Conservation (phyloP, 208 protist species). For the Acanthamoeba triangularis region DNA sequence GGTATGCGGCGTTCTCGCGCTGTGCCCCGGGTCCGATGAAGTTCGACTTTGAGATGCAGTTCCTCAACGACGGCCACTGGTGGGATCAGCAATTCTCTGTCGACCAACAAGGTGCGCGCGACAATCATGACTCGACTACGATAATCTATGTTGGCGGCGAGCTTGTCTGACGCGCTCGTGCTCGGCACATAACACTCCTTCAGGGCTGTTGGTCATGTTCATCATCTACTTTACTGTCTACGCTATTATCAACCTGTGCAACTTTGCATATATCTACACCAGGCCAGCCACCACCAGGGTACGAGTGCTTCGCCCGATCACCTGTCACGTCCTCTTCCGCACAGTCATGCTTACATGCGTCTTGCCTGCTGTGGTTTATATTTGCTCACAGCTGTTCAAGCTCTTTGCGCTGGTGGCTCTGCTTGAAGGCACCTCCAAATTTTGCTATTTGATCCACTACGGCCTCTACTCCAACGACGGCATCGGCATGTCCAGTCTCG, state of each 20-base stretch:
- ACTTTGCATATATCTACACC: slow-evolving; percentile 2
- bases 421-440: background rate
- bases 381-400: background rate
- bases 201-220: background rate
- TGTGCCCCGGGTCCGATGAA: background rate
- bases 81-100: background rate
- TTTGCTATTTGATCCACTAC: background rate
- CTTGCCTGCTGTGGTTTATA: background rate
- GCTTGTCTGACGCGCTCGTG: background rate
- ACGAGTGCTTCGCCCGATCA: too few species aligned
- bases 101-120: background rate
- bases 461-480: background rate
- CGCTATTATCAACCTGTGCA: slow-evolving; percentile 11
- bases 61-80: slow-evolving; percentile 8
- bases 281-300: background rate
- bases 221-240: background rate
- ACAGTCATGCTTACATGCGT: too few species aligned
- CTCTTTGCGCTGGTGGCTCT: background rate
- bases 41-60: slow-evolving; percentile 9
- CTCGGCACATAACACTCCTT: background rate
- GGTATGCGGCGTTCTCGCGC: slow-evolving; percentile 29
- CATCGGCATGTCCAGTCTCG: background rate
- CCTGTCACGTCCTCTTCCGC: too few species aligned
- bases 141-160: background rate
- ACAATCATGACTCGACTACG: background rate